phyloP scores from a whole-genome alignment of 163 green algal species.

The Prototheca cutis region DNA sequence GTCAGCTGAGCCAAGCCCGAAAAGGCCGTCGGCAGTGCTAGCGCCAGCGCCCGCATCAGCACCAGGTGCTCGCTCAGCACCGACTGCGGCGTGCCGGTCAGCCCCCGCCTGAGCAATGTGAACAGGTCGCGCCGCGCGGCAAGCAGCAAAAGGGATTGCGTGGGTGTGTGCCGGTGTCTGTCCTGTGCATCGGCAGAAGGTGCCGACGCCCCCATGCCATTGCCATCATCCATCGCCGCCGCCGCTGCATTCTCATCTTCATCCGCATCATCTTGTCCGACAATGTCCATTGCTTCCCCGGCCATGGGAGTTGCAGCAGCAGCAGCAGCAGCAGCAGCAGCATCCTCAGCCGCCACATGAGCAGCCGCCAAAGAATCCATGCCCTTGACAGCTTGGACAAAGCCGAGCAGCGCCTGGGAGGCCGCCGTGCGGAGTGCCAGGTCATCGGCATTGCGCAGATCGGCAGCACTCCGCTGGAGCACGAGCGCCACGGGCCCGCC shows the following conservation, averaged over 20 bases:
- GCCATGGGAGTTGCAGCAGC: too few species aligned
- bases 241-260: neutral
- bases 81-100: slow-evolving; percentile 37
- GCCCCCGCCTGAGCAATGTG: slow-evolving; percentile 40
- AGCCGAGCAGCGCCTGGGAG: slow-evolving; percentile 32
- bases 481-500: slow-evolving; percentile 38
- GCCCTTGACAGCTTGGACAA: slow-evolving; percentile 48
- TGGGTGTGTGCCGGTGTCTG: neutral
- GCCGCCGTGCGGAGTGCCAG: slow-evolving; percentile 53
- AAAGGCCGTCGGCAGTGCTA: slow-evolving; percentile 39
- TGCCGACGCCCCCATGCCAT: neutral
- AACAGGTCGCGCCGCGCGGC: slow-evolving; percentile 49
- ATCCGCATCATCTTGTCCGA: neutral
- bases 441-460: slow-evolving; percentile 48
- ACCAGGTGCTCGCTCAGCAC: slow-evolving; percentile 71
- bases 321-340: neutral
- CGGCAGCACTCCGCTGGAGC: slow-evolving; percentile 48
- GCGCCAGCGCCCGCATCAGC: slow-evolving; percentile 53
- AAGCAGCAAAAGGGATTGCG: slow-evolving; percentile 3
- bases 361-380: slow-evolving; percentile 5
- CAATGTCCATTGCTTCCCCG: too few species aligned
- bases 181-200: too few species aligned
- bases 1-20: slow-evolving; percentile 43
- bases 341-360: neutral
- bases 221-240: neutral